Evolutionary conservation across 768 basidiomycete species (phyloP), one percentile per base, ranked within the genome.

Genomic region (Kwoniella dejecticola): DNA sequence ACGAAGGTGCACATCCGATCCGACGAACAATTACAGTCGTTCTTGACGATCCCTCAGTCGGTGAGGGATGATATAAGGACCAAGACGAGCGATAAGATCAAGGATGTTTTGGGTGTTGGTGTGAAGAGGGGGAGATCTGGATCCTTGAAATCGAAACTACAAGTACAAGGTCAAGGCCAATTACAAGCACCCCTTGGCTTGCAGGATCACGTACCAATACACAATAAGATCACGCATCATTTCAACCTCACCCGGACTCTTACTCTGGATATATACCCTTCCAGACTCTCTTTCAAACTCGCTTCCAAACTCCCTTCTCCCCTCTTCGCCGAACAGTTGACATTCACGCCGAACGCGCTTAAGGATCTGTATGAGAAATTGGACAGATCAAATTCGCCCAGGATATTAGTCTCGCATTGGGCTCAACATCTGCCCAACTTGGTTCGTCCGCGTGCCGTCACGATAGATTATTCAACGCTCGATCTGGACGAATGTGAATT

Each of bases 1-100:
- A 47, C 19, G 8, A 17, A 55, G 29, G 52, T 62, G 3, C 60
- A 55, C 24, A 54, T 62, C 21, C 46, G 19, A 23, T 47, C 52
- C 7, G 60, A 62, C 29, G 60, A 62, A 26, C 60, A 62, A 42
- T 46, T 62, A 23, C 60, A 62, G 24, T 29, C 31, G 11, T 53
- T 62, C 21, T 30, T 62, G 10, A 41, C 52, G 15, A 31, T 54
- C 12, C 52, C 44, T 40, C 27, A 45, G 23, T 29, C n/a, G 17
- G 19, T 11, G 24, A 21, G n/a, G 10, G 46, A 41, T 11, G 23
- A 33, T 19, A 45, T 21, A 24, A 33, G 11, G 4, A 57, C n/a
- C 15, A 50, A 24, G 13, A 38, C 42, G 26, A 47, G 36, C 4
- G 24, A 45, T 17, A 27, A 40, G n/a, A 24, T 50, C 19, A 31